Base-by-base conservation (phyloP, 352 stramenopile genomes). In the Phytophthora litchii region DNA sequence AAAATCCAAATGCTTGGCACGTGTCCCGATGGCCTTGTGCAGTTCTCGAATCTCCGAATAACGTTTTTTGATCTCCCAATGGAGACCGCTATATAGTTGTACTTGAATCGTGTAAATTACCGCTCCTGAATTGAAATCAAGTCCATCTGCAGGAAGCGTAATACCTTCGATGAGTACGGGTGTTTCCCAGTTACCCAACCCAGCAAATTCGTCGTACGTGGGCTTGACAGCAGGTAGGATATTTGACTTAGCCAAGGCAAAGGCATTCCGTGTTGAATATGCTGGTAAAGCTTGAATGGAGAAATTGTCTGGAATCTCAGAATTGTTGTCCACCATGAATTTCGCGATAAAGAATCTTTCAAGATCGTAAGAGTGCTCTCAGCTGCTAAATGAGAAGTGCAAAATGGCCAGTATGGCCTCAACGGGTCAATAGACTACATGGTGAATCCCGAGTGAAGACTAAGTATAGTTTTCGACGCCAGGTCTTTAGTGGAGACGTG, bases 61-160 rank as follows among this genome's bases (percentile, higher is more conserved):
- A 17, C 45, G 27, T 31, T 52, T 52, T 32, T 29, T 52, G 31
- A 52, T 29, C 6, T 13, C 45, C 45, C 45, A 52, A 9, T 41
- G 17, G 1, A 52, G 29, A 1, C 45, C 45, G 12, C 45, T 41
- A 11, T 12, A 7, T 31, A 52, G 45, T 31, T 14, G 27, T 0
- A 52, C 45, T 29, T 38, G 9, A 19, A 52, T 40, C 8, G 27
- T 41, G 29, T 52, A 52, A 9, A 14, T 52, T 31, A 41, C 45
- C 17, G 27, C 31, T 20, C 16, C 27, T 31, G 27, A 41, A 41
- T 21, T 37, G 29, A 31, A 11, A 17, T 52, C 29, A 20, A 52
- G 16, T 10, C 45, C 45, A 11, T 41, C 11, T 12, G 21, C 11
- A 29, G 45, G 45, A 6, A 52, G 2, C 20, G 17, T 31, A 32